A percentile compares a stretch with the other conserved stretches of the same genome.
Conservation (phyloP, 257 asterid species). For the Misopates orontium region DNA sequence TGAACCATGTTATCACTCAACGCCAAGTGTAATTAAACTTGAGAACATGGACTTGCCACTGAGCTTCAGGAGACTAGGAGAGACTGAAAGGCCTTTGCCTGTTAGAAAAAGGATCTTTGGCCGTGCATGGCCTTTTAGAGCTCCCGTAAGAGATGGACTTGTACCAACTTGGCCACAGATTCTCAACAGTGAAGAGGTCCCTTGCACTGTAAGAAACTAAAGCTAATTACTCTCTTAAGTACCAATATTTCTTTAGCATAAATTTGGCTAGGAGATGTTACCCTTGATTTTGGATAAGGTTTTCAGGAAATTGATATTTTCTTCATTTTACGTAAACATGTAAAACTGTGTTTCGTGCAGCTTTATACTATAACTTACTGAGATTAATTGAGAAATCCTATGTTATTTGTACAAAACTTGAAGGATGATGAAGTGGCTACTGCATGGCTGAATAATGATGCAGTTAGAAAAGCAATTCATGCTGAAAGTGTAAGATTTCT, state of each 20-base stretch:
- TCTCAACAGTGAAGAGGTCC: constrained; percentile 45
- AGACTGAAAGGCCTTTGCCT: constrained; percentile 81
- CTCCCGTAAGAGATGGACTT: constrained; percentile 79
- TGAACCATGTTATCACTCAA: constrained; percentile 83
- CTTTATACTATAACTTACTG: too few species aligned
- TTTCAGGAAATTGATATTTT: not conserved
- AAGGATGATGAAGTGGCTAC: constrained; percentile 85
- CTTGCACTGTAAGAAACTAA: constrained; percentile 70
- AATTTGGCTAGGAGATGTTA: not conserved
- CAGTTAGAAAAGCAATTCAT: constrained; percentile 84
- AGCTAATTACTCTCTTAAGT: not conserved
- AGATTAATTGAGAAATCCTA: not conserved
- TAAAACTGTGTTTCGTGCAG: too few species aligned
- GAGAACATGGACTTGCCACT: constrained; percentile 51
- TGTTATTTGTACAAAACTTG: constrained; percentile 18
- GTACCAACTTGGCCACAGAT: constrained; percentile 94
- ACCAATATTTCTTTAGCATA: not conserved
- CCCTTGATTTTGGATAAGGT: not conserved
- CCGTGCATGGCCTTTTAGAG: constrained; percentile 95
- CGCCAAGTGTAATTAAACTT: constrained; percentile 36
- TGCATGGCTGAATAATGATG: constrained; percentile 75
- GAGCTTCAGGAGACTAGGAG: constrained; percentile 92
- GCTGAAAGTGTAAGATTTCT: constrained; percentile 67
- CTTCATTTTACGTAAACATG: too few species aligned
- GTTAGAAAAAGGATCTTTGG: constrained; percentile 88